Conservation (phyloP, 768 basidiomycete genomes). For the Brasilioporus rufonigricans region DNA sequence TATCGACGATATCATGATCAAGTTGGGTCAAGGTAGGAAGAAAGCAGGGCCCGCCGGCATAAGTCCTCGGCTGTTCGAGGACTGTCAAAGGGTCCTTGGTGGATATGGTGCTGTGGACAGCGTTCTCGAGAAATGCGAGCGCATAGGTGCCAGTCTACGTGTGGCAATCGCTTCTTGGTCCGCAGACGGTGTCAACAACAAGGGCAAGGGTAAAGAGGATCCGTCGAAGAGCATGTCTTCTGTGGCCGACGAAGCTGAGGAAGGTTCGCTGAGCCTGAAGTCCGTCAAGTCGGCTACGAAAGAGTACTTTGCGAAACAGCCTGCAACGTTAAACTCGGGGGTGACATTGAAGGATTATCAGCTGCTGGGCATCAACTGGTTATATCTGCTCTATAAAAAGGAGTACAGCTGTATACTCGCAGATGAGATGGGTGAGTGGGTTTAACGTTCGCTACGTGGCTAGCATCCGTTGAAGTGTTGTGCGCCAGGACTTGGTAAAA, state of each 20-base stretch:
- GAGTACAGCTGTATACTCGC: conserved; percentile 92
- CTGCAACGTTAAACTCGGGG: conserved; percentile 58
- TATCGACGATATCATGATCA: conserved; percentile 69
- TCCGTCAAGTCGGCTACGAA: conserved; percentile 44
- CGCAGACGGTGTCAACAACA: conserved; percentile 27
- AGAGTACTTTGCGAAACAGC: conserved; percentile 76
- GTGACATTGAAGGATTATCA: conserved; percentile 95
- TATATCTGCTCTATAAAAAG: conserved; percentile 79
- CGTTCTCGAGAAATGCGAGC: conserved; percentile 85
- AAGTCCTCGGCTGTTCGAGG: conserved; percentile 87
- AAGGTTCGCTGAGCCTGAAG: conserved; percentile 61
- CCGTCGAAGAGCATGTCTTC: conserved; percentile 17
- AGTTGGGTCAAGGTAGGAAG: conserved; percentile 84
- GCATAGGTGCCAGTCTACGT: conserved; percentile 73
- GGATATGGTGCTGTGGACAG: conserved; percentile 88
- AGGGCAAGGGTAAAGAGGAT: conserved; percentile 41
- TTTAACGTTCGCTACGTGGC: not conserved
- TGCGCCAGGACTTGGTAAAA: conserved; percentile 87
- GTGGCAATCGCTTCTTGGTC: conserved; percentile 80
- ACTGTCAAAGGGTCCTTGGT: conserved; percentile 78
- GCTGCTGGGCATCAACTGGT: conserved; percentile 96
- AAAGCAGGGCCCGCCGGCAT: conserved; percentile 81
- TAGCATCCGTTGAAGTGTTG: not conserved
- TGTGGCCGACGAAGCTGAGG: conserved; percentile 42
- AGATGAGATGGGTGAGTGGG: conserved; percentile 92